Evolutionary conservation across 2,329 filamentous ascomycete species (phyloP).

Genomic region (Aspergillus hortae): DNA sequence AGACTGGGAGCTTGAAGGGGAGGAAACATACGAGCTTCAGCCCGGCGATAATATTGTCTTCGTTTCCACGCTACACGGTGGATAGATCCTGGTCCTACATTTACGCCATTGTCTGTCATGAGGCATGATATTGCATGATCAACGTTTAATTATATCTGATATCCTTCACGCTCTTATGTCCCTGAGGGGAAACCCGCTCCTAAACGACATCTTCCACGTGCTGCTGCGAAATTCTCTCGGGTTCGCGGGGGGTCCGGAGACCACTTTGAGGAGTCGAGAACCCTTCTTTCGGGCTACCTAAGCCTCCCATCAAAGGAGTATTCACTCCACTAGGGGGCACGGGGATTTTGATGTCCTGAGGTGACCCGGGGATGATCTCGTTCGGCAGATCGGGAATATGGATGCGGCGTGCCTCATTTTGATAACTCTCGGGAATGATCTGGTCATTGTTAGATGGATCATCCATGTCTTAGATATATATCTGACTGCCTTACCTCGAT

Average conservation of each 20-base stretch:
- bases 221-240: slow-evolving; percentile 42
- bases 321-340: slow-evolving; percentile 57
- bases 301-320: slow-evolving; percentile 42
- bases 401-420: slow-evolving; percentile 90
- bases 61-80: slow-evolving; percentile 93
- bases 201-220: slow-evolving; percentile 45
- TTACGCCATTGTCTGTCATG: not conserved
- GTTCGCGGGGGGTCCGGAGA: slow-evolving; percentile 40
- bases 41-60: slow-evolving; percentile 85
- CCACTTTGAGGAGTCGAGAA: slow-evolving; percentile 43
- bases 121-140: not conserved
- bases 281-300: slow-evolving; percentile 39
- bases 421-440: slow-evolving; percentile 96
- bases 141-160: not conserved
- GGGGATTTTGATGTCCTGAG: slow-evolving; percentile 76
- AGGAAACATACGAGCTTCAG: slow-evolving; percentile 83
- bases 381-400: slow-evolving; percentile 68
- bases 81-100: slow-evolving; percentile 46
- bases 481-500: slow-evolving; percentile 64
- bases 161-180: slow-evolving; percentile 2
- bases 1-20: slow-evolving; percentile 96
- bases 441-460: slow-evolving; percentile 24
- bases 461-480: not conserved
- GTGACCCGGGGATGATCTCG: slow-evolving; percentile 69
- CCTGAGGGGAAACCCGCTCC: slow-evolving; percentile 8